These are phyloP conservation scores for Tetrapyrgos nigripes DNA, from an alignment of 1,284 basidiomycete species.

Conservation along the genomic window DNA sequence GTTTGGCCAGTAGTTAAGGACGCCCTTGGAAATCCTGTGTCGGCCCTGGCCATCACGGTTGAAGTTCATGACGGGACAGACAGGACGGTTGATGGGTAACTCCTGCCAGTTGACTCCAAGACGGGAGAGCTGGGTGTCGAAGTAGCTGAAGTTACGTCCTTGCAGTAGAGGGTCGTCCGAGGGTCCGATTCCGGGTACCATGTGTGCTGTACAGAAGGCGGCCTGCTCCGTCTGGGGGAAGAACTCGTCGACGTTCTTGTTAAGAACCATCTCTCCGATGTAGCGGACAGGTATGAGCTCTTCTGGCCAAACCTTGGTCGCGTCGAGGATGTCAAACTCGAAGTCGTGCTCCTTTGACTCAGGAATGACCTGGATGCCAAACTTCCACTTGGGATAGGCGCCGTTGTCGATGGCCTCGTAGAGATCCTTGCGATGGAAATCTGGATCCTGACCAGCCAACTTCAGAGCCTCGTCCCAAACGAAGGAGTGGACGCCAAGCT, in stretches of 20 bases:
- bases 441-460: slow-evolving; percentile 80
- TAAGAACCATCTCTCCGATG: slow-evolving; percentile 79
- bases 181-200: slow-evolving; percentile 85
- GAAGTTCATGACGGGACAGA: slow-evolving; percentile 81
- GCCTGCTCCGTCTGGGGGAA: slow-evolving; percentile 86
- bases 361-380: slow-evolving; percentile 79
- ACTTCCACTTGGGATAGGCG: slow-evolving; percentile 74
- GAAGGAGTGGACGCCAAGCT: slow-evolving; percentile 83
- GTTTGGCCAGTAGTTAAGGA: slow-evolving; percentile 80
- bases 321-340: slow-evolving; percentile 86
- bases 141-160: slow-evolving; percentile 85
- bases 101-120: slow-evolving; percentile 79
- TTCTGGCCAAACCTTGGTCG: slow-evolving; percentile 86
- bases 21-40: slow-evolving; percentile 65
- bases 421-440: slow-evolving; percentile 84
- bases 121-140: slow-evolving; percentile 80
- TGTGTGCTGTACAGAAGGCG: slow-evolving; percentile 83
- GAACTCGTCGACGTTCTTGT: slow-evolving; percentile 74
- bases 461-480: slow-evolving; percentile 90
- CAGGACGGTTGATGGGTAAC: slow-evolving; percentile 83
- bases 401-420: slow-evolving; percentile 78
- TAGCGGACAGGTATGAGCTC: slow-evolving; percentile 77
- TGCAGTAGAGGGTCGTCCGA: slow-evolving; percentile 85
- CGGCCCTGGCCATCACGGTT: slow-evolving; percentile 71
- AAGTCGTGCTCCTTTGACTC: slow-evolving; percentile 74